Base-by-base conservation (phyloP, 73 alveolate species). In the Blepharisma stoltei region DNA sequence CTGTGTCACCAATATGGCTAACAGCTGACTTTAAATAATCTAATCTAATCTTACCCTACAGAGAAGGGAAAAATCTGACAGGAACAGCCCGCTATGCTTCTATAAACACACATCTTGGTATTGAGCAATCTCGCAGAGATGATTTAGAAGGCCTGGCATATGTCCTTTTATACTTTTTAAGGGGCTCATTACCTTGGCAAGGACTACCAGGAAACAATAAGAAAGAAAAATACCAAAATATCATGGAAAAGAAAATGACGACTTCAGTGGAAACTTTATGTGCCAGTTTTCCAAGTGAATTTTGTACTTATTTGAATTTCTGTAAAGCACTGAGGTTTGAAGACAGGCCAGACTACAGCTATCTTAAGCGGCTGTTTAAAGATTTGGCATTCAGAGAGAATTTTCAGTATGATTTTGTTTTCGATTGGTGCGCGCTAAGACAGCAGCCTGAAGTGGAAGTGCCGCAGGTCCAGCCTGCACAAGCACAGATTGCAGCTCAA, bases 121-220 rank as follows among this genome's bases (percentile, higher is more conserved):
- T 67, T 23, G 95, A 94, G 77, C 86, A 91, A 89, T 86, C 96
- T 43, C 83, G 98, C 83, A 89, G 96, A 78, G 98, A 92, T 83
- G 98, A 92, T 83, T 83, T 92, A 27, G 98, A 92, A 55, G 67
- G 92, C 54, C 67, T 89, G 20, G 98, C 93, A 6, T 92, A 92
- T 71, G 87, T 85, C n/a, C 88, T 94, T 55, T 83, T 92, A 60
- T 94, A 83, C 76, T 93, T 93, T 67, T 75, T 88, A 70, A 93
- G 93, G 76, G 98, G 97, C 37, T 48, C 80, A 50, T 80, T 93
- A 25, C 98, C 98, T 18, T 93, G 98, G 98, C 86, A 86, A 77
- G 96, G 96, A 54, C 78, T 90, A 6, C 88, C 86, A 65, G 92
- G 90, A 23, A 90, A 92, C 52, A 76, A 82, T 25, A 87, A 85